These are phyloP conservation scores for Lecanoromycetidae sp. DNA, from an alignment of 2,329 filamentous ascomycete species.

Conservation along the genomic window DNA sequence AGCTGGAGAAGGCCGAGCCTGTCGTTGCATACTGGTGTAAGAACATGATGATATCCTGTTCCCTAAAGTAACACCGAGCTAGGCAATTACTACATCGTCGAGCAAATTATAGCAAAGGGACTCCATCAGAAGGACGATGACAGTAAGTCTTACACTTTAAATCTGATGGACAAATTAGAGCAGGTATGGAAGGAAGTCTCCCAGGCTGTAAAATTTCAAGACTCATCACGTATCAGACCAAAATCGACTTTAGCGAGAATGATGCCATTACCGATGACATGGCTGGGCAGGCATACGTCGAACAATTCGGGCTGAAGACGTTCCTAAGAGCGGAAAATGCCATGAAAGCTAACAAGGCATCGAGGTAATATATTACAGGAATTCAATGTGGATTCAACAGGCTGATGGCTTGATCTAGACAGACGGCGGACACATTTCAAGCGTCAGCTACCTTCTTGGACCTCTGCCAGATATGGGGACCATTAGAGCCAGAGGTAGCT, in stretches of 20 bases:
- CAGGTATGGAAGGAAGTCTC: conserved; percentile 37
- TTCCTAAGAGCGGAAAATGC: conserved; percentile 74
- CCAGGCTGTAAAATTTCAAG: neutral
- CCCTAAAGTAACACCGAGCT: conserved; percentile 19
- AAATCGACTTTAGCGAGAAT: conserved; percentile 60
- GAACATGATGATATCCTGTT: conserved; percentile 26
- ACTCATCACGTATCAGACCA: conserved; percentile 40
- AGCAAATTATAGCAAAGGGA: conserved; percentile 72
- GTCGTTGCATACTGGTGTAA: conserved; percentile 91
- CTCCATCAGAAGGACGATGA: conserved; percentile 71
- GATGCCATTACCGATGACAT: conserved; percentile 76
- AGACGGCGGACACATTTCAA: conserved; percentile 88
- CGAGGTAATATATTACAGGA: conserved; percentile 42
- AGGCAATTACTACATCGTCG: conserved; percentile 88
- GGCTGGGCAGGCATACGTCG: conserved; percentile 80
- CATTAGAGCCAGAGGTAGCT: conserved; percentile 59
- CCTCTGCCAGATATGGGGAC: conserved; percentile 71
- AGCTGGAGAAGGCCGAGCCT: conserved; percentile 74
- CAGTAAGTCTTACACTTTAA: conserved; percentile 66
- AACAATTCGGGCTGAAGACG: conserved; percentile 84
- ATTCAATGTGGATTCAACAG: neutral
- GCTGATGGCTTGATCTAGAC: conserved; percentile 38
- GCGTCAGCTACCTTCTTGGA: conserved; percentile 89
- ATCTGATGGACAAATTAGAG: conserved; percentile 85
- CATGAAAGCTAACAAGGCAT: conserved; percentile 70